phyloP scores from a whole-genome alignment of 2,329 filamentous ascomycete species.

The Emergomyces africanus region DNA sequence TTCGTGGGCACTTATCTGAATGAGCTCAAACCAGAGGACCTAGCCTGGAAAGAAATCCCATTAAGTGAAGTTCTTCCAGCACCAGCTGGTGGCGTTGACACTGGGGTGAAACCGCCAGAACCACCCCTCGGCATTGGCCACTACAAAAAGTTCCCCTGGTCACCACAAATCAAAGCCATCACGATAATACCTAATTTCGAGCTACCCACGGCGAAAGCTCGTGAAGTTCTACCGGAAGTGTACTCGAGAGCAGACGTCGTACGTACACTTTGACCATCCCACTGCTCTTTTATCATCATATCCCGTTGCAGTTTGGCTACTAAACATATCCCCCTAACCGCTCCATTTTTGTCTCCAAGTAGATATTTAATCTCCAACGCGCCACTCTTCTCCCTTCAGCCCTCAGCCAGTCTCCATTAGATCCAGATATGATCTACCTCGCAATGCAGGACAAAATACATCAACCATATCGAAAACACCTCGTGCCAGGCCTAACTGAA shows the following conservation, averaged over 20 bases:
- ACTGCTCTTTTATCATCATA: not conserved
- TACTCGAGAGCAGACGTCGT: slow-evolving; percentile 79
- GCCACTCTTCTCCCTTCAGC: slow-evolving; percentile 84
- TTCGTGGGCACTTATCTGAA: slow-evolving; percentile 96
- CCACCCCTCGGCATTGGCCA: slow-evolving; percentile 90
- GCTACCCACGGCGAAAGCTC: slow-evolving; percentile 83
- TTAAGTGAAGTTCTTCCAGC: slow-evolving; percentile 84
- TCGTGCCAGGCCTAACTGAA: slow-evolving; percentile 84
- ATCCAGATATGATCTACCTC: slow-evolving; percentile 87
- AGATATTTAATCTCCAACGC: slow-evolving; percentile 80
- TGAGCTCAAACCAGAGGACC: slow-evolving; percentile 77
- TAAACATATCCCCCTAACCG: not conserved
- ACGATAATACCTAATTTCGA: slow-evolving; percentile 95
- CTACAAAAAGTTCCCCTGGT: slow-evolving; percentile 92
- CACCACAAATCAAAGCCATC: slow-evolving; percentile 88
- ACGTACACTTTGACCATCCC: slow-evolving; percentile 22
- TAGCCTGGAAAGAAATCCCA: slow-evolving; percentile 83
- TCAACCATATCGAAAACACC: slow-evolving; percentile 82
- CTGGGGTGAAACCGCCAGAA: slow-evolving; percentile 70
- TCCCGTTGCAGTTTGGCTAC: not conserved
- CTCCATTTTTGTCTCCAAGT: not conserved
- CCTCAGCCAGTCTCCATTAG: slow-evolving; percentile 76
- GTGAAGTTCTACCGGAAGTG: slow-evolving; percentile 65
- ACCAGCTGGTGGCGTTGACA: slow-evolving; percentile 82
- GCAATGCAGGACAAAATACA: slow-evolving; percentile 99